Base-by-base conservation (phyloP, 352 stramenopile genomes). In the Phytophthora sansomeana region DNA sequence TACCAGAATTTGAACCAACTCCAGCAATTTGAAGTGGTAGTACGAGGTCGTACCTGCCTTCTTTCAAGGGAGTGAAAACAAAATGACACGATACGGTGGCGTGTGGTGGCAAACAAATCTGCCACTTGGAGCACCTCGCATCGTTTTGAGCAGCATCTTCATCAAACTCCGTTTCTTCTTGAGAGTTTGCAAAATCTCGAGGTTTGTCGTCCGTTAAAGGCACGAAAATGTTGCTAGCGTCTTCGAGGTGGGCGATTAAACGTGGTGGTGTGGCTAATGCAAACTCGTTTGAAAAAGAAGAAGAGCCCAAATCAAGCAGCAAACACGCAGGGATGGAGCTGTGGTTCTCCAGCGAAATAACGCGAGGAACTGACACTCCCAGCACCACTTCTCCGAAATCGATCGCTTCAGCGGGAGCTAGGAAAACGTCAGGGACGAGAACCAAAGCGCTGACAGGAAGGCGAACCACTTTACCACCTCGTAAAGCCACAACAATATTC, bases 341-440 rank as follows among this genome's bases (percentile, higher is more conserved):
- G 29, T 78, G 72, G 61, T 98, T 98, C 29, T 85, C 76, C 2
- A 98, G 36, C 0, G 85, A 83, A 1, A 98, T 39, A 0, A 84
- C 56, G 0, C 78, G 76, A 6, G 81, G 80, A 0, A 92, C 79
- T 0, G 75, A 84, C 3, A 91, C 86, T 5, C 91, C 93, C 9
- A 97, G 64, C 7, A 95, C 83, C 6, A 97, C 83, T 21, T 87
- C 78, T 17, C 83, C 91, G 63, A 97, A 98, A n/a, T 90, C 83
- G 29, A 93, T 56, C 0, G 53, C 51, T 0, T 67, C 36, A 11
- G 63, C 47, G 1, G 77, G 80, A 17, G 65, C 59, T 6, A 97
- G 76, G 8, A 76, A 74, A 8, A 98, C 81, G 6, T 97, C 83
- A 0, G 93, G 93, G 0, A 98, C 77, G 4, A 98, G 68, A 0